phyloP scores from a whole-genome alignment of 371 early-diverging fungal genomes.

The Rhizopus microsporus region DNA sequence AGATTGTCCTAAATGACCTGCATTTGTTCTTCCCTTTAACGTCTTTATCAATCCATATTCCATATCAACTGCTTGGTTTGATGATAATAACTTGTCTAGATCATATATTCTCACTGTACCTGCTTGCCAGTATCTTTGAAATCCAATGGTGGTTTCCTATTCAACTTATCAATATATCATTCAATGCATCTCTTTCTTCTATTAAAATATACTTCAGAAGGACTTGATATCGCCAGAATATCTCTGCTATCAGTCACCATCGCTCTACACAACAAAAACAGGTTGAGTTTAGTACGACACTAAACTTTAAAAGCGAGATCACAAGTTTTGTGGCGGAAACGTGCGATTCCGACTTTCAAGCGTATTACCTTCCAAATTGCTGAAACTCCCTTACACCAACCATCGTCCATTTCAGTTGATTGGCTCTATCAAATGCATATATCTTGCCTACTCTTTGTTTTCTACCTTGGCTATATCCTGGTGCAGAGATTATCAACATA shows the following conservation, averaged over 20 bases:
- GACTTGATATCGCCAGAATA: conserved; percentile 34
- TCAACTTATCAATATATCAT: background rate
- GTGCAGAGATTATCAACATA: conserved; percentile 36
- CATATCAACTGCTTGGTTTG: conserved; percentile 1
- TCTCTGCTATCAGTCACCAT: conserved; percentile 8
- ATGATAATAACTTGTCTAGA: conserved; percentile 8
- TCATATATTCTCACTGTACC: conserved; percentile 45
- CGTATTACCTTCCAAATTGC: conserved; percentile 49
- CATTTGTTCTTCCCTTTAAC: conserved; percentile 32
- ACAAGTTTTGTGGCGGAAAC: no score
- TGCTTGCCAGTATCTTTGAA: conserved; percentile 43
- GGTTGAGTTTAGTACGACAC: background rate
- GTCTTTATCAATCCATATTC: conserved; percentile 22
- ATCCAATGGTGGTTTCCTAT: conserved; percentile 20
- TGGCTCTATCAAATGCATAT: conserved; percentile 35
- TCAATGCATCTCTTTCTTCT: background rate
- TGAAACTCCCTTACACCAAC: conserved; percentile 40
- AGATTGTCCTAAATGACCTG: conserved; percentile 48
- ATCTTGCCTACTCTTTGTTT: conserved; percentile 40
- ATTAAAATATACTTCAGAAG: conserved; percentile 31
- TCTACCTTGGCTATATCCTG: conserved; percentile 21
- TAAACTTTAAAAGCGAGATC: no score
- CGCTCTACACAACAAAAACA: background rate
- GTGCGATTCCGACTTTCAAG: background rate
- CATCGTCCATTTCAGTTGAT: conserved; percentile 32